phyloP scores from a whole-genome alignment of 768 basidiomycete genomes.

The Leucosporidium scottii region DNA sequence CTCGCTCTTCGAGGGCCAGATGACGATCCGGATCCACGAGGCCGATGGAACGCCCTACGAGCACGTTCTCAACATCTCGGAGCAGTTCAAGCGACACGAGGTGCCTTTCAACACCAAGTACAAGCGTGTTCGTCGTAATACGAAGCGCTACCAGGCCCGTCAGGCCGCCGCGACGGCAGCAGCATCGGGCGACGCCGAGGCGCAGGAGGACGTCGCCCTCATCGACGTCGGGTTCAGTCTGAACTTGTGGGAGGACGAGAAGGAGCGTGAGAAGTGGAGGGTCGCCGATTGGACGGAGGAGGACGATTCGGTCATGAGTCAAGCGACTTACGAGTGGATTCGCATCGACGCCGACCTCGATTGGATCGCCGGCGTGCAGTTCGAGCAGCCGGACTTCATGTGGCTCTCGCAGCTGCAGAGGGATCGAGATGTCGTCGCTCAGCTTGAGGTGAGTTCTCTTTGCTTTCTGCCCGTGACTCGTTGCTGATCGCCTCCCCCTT shows the following conservation, averaged over 20 bases:
- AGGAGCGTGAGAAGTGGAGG: constrained; percentile 84
- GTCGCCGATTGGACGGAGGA: constrained; percentile 98
- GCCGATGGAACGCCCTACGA: constrained; percentile 99
- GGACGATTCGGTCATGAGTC: constrained; percentile 74
- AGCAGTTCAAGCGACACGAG: constrained; percentile 84
- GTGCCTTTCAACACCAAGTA: constrained; percentile 98
- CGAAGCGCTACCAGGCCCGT: constrained; percentile 87
- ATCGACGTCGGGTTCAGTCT: constrained; percentile 89
- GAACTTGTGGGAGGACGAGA: constrained; percentile 90
- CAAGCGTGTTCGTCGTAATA: constrained; percentile 89
- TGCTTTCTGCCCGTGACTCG: neutral
- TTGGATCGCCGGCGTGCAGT: constrained; percentile 89
- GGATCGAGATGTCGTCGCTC: constrained; percentile 93
- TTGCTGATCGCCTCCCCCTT: neutral
- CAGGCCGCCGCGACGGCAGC: constrained; percentile 90
- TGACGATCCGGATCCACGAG: constrained; percentile 98
- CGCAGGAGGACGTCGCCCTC: constrained; percentile 79
- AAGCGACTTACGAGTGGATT: constrained; percentile 98
- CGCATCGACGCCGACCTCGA: constrained; percentile 98
- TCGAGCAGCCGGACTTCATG: constrained; percentile 96
- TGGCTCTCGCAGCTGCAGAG: constrained; percentile 94
- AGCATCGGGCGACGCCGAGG: constrained; percentile 66
- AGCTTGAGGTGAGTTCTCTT: constrained; percentile 69
- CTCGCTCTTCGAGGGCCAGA: constrained; percentile 89
- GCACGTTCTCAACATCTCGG: constrained; percentile 87